Percentiles rank a stretch among this genome's conserved stretches.
phyloP scores from a whole-genome alignment of 1,284 basidiomycete species.

The Abortiporus biennis region DNA sequence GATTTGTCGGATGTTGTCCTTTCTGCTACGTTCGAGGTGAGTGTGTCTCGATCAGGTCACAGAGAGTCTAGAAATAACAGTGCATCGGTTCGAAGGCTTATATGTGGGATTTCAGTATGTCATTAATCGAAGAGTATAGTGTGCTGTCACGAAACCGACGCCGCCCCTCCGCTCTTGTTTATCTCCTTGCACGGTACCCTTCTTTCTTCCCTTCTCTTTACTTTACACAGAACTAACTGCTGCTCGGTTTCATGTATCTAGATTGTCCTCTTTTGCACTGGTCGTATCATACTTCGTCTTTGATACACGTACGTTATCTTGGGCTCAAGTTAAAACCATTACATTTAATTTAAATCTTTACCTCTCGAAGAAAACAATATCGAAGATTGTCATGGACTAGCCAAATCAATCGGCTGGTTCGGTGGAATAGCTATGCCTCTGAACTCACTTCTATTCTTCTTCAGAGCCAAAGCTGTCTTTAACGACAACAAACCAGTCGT shows the following conservation, averaged over 20 bases:
- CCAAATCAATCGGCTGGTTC: slow-evolving; percentile 3
- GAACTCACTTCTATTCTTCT: not conserved
- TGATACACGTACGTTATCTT: not conserved
- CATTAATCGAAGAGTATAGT: slow-evolving; percentile 2
- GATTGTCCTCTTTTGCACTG: slow-evolving; percentile 7
- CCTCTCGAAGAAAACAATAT: no score
- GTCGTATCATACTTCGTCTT: slow-evolving; percentile 6
- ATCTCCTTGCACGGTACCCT: slow-evolving; percentile 10
- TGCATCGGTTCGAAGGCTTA: slow-evolving; percentile 3
- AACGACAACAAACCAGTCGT: slow-evolving; percentile 15
- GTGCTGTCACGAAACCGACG: not conserved
- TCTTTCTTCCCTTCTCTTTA: no score
- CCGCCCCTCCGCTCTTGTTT: slow-evolving; percentile 4
- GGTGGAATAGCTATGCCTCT: slow-evolving; percentile 16
- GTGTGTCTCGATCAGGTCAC: not conserved
- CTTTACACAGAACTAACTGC: no score
- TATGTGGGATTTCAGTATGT: slow-evolving; percentile 8
- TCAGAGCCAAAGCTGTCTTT: not conserved
- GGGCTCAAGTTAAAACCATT: no score
- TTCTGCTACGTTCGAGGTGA: slow-evolving; percentile 7
- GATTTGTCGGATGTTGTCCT: slow-evolving; percentile 10
- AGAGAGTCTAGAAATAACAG: not conserved
- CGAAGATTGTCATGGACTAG: not conserved
- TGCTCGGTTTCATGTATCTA: no score
- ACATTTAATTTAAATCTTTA: no score